These are phyloP conservation scores for Aegilops speltoides DNA, from an alignment of 176 grass and related monocot species.

Conservation along the genomic window DNA sequence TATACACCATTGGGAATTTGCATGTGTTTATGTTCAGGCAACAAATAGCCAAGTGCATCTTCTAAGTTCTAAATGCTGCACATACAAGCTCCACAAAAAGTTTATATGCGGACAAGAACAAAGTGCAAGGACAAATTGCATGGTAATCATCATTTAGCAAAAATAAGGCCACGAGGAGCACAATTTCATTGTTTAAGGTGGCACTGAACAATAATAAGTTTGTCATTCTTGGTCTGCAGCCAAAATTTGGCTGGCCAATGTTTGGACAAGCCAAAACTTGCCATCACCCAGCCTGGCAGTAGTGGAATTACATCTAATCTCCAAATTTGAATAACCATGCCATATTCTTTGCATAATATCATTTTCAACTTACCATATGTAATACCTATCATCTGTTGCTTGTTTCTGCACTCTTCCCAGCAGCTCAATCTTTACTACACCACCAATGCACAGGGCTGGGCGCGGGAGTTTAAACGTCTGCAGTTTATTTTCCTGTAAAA, in stretches of 20 bases:
- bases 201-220: neutral
- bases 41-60: neutral
- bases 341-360: neutral
- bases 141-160: neutral
- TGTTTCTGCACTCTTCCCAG: conserved; percentile 71
- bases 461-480: conserved; percentile 74
- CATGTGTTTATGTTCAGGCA: neutral
- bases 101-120: neutral
- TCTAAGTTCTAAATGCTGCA: neutral
- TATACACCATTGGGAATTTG: neutral
- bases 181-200: neutral
- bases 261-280: neutral
- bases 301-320: neutral
- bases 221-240: neutral
- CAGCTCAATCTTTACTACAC: conserved; percentile 75
- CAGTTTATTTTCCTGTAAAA: conserved; percentile 57
- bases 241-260: neutral
- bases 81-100: neutral
- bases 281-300: neutral
- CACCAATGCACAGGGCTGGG: conserved; percentile 76
- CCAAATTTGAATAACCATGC: conserved; percentile 18
- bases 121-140: neutral
- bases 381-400: conserved; percentile 56
- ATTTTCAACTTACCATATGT: conserved; percentile 71
- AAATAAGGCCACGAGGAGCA: neutral